These are phyloP conservation scores for Fraxinus greggii DNA, from an alignment of 305 asterid species.

Conservation along the genomic window DNA sequence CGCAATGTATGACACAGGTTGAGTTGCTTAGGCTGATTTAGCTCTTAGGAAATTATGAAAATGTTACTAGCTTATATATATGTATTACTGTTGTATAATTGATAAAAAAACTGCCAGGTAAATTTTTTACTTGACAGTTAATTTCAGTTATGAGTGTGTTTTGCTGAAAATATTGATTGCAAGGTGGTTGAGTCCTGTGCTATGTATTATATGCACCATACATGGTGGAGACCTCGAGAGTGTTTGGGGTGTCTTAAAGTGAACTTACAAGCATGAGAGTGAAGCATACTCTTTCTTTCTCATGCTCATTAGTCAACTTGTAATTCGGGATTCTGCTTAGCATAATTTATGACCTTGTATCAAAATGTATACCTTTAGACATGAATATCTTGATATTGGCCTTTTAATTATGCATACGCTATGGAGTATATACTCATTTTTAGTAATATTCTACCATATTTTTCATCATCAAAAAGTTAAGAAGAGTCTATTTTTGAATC, in stretches of 20 bases:
- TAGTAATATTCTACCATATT: neutral
- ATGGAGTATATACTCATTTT: neutral
- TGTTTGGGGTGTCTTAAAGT: neutral
- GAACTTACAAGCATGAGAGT: neutral
- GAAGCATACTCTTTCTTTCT: neutral
- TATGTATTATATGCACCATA: neutral
- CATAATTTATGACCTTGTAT: neutral
- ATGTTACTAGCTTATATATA: neutral
- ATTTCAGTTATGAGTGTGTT: neutral
- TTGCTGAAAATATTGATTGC: neutral
- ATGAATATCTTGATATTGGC: neutral
- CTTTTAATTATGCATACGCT: neutral
- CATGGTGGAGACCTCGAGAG: neutral
- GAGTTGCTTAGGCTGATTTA: neutral
- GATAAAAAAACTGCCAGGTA: neutral
- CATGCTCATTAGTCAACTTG: neutral
- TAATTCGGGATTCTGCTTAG: neutral
- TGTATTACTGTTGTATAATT: neutral
- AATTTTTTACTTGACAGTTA: neutral
- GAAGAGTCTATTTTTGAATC: constrained; percentile 25
- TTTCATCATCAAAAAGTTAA: neutral
- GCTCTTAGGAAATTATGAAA: neutral
- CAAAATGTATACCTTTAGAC: neutral
- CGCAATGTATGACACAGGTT: neutral
- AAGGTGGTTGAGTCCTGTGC: neutral